Evolutionary conservation across 2,329 filamentous ascomycete species (phyloP), one percentile per base, ranked within the genome.

Genomic region (Stemphylium vesicarium): DNA sequence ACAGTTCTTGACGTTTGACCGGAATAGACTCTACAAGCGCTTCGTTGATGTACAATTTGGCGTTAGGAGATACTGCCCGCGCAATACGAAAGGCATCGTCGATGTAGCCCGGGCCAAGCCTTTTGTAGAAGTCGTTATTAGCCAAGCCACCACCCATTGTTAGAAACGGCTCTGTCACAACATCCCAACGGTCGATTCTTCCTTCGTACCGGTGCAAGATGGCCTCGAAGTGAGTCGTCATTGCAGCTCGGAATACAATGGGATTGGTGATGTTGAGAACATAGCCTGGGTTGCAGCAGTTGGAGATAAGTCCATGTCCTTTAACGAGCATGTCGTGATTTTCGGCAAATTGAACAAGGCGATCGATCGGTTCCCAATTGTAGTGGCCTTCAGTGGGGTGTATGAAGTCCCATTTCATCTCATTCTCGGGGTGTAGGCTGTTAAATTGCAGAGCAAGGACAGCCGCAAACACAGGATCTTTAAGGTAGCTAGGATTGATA

Each of bases 361-460:
- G 36, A 13, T 52, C 43, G 39, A 57, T 31, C 0, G 49, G 12
- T 3, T 38, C 41, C 44, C 54, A 57, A 29, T 53, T 50, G 50
- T 50, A 50, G 11, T 50, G 39, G 16, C 44, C 54, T 42, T 29
- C 13, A 1, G 38, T 24, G 9, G 38, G 38, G 11, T 57, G 33
- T 12, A 57, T 32, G 22, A 53, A 46, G 11, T 33, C 20, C 49
- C 44, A 57, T 39, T 50, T 53, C 44, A 48, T 22, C 35, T 57
- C 54, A 33, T 50, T 57, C 18, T 53, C 50, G 10, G 50, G 54
- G 31, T 51, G 48, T n/a, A 56, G 33, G 46, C 53, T 56, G 36
- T 48, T 32, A 35, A 53, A 50, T 18, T 57, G 50, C 38, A 41
- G 9, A 36, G 44, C 37, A 20, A 57, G 44, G 6, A 57, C 44